Percentiles rank a stretch among this genome's conserved stretches.
These are phyloP conservation scores for Posidonia australis DNA, from an alignment of 106 monocot genomes.

Conservation along the genomic window DNA sequence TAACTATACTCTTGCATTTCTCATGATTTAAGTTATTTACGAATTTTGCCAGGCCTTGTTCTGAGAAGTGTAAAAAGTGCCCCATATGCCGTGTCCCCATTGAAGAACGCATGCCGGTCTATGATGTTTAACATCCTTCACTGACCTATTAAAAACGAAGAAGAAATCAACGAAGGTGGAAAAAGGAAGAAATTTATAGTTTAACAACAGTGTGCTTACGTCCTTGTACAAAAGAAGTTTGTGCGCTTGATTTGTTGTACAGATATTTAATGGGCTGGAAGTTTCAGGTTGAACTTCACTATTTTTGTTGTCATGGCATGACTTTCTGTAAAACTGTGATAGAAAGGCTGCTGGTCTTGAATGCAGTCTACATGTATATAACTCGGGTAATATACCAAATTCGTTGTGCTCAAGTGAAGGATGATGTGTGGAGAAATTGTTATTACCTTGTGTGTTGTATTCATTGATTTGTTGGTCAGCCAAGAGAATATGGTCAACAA, in stretches of 20 bases:
- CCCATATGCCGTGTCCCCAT: constrained; percentile 60
- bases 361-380: too few relatives aligned
- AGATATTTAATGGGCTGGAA: not conserved
- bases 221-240: not conserved
- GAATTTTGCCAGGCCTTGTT: constrained; percentile 18
- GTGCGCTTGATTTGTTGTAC: constrained; percentile 1
- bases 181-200: not conserved
- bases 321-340: too few relatives aligned
- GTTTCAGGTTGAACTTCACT: not conserved
- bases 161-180: not conserved
- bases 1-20: not conserved
- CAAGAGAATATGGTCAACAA: too few relatives aligned
- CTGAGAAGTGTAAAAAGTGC: constrained; percentile 73
- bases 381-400: too few relatives aligned
- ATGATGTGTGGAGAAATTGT: too few relatives aligned
- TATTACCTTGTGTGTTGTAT: too few relatives aligned
- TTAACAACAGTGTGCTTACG: constrained; percentile 2
- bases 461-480: too few relatives aligned
- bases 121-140: constrained; percentile 32
- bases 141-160: not conserved
- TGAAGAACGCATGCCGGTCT: constrained; percentile 67
- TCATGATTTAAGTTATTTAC: not conserved
- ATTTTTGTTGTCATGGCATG: not conserved
- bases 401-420: too few relatives aligned
- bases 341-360: too few relatives aligned